Conservation (phyloP, 805 yeast species). For the Starmerella riodocensis region DNA sequence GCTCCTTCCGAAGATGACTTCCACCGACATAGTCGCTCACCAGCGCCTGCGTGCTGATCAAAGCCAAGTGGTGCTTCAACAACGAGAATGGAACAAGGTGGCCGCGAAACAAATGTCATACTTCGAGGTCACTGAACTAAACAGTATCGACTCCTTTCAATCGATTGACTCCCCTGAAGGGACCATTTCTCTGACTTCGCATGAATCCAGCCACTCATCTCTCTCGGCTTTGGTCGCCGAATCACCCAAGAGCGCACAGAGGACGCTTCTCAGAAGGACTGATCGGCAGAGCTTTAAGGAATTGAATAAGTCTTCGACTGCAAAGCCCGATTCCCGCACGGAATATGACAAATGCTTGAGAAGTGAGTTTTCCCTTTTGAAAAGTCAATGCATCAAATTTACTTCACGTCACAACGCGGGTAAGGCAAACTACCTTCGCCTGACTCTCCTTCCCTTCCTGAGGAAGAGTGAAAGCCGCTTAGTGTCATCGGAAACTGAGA, state of each 20-base stretch:
- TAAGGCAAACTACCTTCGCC: slow-evolving; percentile 30
- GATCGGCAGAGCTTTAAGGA: too few species aligned
- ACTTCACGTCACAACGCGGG: slow-evolving; percentile 13
- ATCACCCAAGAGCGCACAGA: slow-evolving; percentile 1
- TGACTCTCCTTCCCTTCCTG: slow-evolving; percentile 31
- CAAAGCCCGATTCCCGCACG: not conserved
- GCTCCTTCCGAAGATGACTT: too few species aligned
- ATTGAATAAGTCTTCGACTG: too few species aligned
- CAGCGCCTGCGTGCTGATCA: too few species aligned
- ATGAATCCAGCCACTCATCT: slow-evolving; percentile 11
- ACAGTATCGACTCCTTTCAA: slow-evolving; percentile 11
- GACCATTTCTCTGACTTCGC: slow-evolving; percentile 8
- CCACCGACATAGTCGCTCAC: too few species aligned
- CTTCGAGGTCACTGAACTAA: slow-evolving; percentile 6
- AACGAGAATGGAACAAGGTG: not conserved
- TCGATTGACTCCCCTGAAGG: slow-evolving; percentile 12
- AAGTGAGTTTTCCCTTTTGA: slow-evolving; percentile 3
- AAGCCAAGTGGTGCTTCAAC: too few species aligned
- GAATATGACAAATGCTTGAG: not conserved
- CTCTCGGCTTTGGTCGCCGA: slow-evolving; percentile 5
- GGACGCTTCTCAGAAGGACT: too few species aligned
- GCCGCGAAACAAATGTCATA: too few species aligned
- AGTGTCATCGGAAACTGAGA: slow-evolving; percentile 6
- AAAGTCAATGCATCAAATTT: slow-evolving; percentile 15
- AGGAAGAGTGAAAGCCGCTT: slow-evolving; percentile 18